Evolutionary conservation across 495 filamentous ascomycete genomes (phyloP), one percentile per base, ranked within the genome.

Genomic region (Bacidia gigantensis): DNA sequence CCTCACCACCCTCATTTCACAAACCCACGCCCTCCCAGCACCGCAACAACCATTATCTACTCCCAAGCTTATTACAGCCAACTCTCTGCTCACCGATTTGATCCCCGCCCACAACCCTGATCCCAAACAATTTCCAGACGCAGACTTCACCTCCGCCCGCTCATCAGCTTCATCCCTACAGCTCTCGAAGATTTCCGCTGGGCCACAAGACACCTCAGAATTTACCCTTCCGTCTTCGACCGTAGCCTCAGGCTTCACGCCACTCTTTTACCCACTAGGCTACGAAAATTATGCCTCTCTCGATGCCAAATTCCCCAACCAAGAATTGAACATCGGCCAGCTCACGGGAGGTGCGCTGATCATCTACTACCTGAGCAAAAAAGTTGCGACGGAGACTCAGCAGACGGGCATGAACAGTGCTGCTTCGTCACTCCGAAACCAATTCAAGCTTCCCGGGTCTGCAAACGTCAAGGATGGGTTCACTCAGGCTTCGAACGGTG

Each of bases 1-100:
- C 18, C 32, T 14, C 38, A 0, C 23, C 38, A 23, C 22, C 23
- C 11, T 40, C 7, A 46, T 21, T 42, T 46, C 40, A n/a, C 25
- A 23, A 53, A 25, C 24, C 42, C 44, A 41, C 40, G 26, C 44
- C 35, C 54, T 52, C 46, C 54, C 20, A 26, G 40, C 45, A 26
- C 11, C 43, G 1, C 48, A 25, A 12, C 18, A 5, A 7, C 29
- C 5, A 35, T 7, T 14, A 5, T 35, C 29, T 14, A 35, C 29
- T 7, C 7, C 7, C 29, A 14, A 5, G 7, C 5, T 14, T 14
- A 14, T 7, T 14, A 35, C 29, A 35, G 14, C 29, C 29, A n/a
- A n/a, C n/a, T n/a, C n/a, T n/a, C n/a, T n/a, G n/a, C 29, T 35
- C 29, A 14, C 7, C 29, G 29, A 5, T 7, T 14, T 35, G 14